Evolutionary conservation across 2,329 filamentous ascomycete genomes (phyloP), one percentile per base, ranked within the genome.

Genomic region (Clarireedia paspali): DNA sequence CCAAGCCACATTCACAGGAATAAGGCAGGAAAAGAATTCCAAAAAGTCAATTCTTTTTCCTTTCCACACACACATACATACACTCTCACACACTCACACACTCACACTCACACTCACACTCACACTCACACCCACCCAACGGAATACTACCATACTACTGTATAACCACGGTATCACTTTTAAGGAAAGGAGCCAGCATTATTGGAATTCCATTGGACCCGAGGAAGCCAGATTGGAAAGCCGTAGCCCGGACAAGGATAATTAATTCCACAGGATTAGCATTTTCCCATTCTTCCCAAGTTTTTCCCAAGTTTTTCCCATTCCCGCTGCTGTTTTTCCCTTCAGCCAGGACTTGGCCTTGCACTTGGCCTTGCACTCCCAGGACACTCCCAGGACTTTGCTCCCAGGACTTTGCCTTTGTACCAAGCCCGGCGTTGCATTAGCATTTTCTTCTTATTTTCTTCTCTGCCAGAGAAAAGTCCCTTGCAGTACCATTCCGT

Each of bases 221-320:
- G 17, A 42, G 17, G 15, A 20, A 42, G 15, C 39, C 47, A 48
- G n/a, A 44, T 39, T 12, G 39, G 39, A 30, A 39, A 39, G 15
- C 34, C 52, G 49, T 34, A 54, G 27, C 26, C 36, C 45, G 36
- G 45, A 54, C 45, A 42, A 54, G 45, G 52, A 49, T 53, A 46
- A 7, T 15, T 53, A 46, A 7, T 15, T 53, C 27, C 15, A 20
- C 23, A 42, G 34, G 24, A 49, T 40, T 46, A n/a, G 42, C 39
- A 39, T 53, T 27, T 47, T 40, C 27, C 20, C 20, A 20, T 20
- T 20, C 20, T 20, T 20, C 20, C 20, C 20, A 20, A 20, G 20
- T 20, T 20, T 20, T 20, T 20, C 20, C 20, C 20, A 20, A 20
- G 20, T 20, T 20, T 20, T 47, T 23, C 7, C 6, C 23, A 26